These are phyloP conservation scores for Colletotrichum truncatum DNA, from an alignment of 2,329 filamentous ascomycete genomes.

Conservation along the genomic window DNA sequence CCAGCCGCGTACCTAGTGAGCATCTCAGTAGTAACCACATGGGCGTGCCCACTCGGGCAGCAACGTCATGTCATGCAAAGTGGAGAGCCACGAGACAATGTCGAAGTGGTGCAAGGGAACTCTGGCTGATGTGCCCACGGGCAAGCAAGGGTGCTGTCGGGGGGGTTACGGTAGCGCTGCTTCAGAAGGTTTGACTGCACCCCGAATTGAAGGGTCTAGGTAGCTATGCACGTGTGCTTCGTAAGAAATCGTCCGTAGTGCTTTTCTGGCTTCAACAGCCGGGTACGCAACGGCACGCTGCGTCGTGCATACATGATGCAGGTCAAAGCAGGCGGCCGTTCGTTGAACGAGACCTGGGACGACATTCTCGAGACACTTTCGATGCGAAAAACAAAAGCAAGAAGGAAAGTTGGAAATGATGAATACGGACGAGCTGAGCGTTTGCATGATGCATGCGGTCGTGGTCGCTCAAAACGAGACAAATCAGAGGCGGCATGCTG, in stretches of 20 bases:
- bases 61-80: conserved; percentile 6
- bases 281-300: conserved; percentile 6
- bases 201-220: not conserved
- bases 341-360: not conserved
- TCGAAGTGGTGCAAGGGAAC: not conserved
- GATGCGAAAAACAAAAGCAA: not conserved
- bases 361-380: conserved; percentile 16
- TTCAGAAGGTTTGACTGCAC: not conserved
- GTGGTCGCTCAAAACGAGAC: not conserved
- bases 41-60: not conserved
- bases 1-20: not conserved
- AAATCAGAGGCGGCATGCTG: not conserved
- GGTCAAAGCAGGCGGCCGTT: conserved; percentile 1
- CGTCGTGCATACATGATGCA: conserved; percentile 1
- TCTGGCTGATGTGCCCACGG: not conserved
- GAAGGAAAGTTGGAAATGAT: not conserved
- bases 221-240: not conserved
- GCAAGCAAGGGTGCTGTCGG: not conserved
- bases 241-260: not conserved
- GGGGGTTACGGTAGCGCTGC: not conserved
- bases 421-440: not conserved
- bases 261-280: not conserved
- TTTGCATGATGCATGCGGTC: not conserved
- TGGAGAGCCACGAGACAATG: conserved; percentile 7
- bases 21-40: not conserved